Conservation (phyloP, 345 rosid genomes). For the Eutrema japonicum region DNA sequence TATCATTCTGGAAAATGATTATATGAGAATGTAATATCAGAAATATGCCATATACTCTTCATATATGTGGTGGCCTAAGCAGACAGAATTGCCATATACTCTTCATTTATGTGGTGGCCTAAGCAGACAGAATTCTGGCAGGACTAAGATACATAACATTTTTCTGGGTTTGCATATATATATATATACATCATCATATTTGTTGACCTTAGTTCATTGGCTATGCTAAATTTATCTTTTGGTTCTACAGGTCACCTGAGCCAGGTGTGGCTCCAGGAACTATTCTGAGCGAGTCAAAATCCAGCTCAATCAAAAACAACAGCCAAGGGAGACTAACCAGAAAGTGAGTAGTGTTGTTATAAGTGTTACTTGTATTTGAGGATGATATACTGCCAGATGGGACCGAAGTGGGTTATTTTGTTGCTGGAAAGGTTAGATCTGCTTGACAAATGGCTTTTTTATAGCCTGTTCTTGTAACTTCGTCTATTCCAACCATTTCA, state of each 20-base stretch:
- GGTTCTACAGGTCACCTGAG: slow-evolving; percentile 55
- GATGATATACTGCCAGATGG: slow-evolving; percentile 86
- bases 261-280: slow-evolving; percentile 43
- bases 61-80: background rate
- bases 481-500: slow-evolving; percentile 37
- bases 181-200: slow-evolving; percentile 1
- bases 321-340: slow-evolving; percentile 75
- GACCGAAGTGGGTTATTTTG: slow-evolving; percentile 83
- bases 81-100: slow-evolving; percentile 1
- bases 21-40: slow-evolving; percentile 6
- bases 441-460: background rate
- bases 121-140: background rate
- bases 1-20: slow-evolving; percentile 14
- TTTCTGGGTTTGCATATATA: too few relatives aligned
- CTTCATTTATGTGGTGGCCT: background rate
- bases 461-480: background rate
- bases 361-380: slow-evolving; percentile 63
- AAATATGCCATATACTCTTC: background rate
- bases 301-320: slow-evolving; percentile 50
- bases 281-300: slow-evolving; percentile 45
- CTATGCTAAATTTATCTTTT: slow-evolving; percentile 3
- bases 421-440: slow-evolving; percentile 72
- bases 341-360: slow-evolving; percentile 55
- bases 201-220: background rate
- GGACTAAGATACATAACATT: background rate